These are phyloP conservation scores for Daldinia eschscholtzii DNA, from an alignment of 2,329 filamentous ascomycete genomes.

Conservation along the genomic window DNA sequence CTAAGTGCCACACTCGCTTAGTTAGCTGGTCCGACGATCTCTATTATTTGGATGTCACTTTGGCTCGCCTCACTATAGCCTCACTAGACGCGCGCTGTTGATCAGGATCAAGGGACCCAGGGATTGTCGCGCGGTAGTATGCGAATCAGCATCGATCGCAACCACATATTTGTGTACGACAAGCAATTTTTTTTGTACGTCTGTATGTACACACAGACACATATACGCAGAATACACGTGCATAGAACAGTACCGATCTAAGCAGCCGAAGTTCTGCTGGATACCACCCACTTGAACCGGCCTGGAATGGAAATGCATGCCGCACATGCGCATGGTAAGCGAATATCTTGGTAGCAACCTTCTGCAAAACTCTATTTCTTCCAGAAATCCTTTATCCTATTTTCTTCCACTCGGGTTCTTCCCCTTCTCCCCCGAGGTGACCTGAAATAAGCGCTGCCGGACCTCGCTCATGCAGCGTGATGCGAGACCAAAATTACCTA, in stretches of 20 bases:
- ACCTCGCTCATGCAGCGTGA: conserved; percentile 28
- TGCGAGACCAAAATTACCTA: background rate
- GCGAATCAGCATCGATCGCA: conserved; percentile 31
- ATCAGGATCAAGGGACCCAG: conserved; percentile 7
- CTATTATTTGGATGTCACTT: conserved; percentile 27
- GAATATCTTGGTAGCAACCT: conserved; percentile 20
- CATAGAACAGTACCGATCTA: background rate
- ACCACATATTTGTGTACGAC: conserved; percentile 17
- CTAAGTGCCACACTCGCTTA: conserved; percentile 16
- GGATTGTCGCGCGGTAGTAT: conserved; percentile 29
- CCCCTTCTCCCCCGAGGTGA: conserved; percentile 14
- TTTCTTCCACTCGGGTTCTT: conserved; percentile 8
- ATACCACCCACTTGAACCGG: conserved; percentile 13
- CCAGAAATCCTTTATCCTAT: conserved; percentile 2
- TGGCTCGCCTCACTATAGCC: conserved; percentile 35
- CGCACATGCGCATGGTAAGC: conserved; percentile 24
- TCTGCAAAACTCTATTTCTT: conserved; percentile 25
- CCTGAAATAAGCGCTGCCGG: conserved; percentile 17
- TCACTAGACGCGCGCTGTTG: conserved; percentile 28
- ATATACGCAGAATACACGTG: background rate
- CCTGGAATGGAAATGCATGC: conserved; percentile 24
- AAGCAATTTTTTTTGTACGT: background rate
- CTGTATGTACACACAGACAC: background rate
- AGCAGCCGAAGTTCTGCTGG: conserved; percentile 18
- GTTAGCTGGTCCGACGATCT: conserved; percentile 31